phyloP scores from a whole-genome alignment of 129 eudicot genomes.

The Flaveria sonorensis region DNA sequence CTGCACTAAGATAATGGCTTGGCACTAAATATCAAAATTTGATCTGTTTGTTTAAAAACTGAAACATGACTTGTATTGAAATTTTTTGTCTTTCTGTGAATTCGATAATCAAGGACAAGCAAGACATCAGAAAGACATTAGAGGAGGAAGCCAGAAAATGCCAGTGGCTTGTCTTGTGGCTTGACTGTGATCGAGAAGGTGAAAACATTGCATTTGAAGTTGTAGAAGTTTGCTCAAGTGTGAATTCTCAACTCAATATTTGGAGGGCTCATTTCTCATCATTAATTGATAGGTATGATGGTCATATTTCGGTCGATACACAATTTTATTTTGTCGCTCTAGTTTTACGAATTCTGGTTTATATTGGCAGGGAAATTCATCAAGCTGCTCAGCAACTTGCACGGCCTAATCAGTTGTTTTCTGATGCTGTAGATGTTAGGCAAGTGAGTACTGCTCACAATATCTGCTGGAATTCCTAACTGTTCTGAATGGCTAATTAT shows the following conservation, averaged over 20 bases:
- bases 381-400: constrained; percentile 60
- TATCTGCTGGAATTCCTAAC: not conserved
- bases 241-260: constrained; percentile 63
- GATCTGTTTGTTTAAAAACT: not conserved
- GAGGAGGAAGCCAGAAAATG: constrained; percentile 86
- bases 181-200: constrained; percentile 96
- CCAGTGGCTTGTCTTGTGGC: constrained; percentile 91
- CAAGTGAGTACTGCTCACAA: constrained; percentile 58
- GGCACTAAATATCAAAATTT: not conserved
- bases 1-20: not conserved
- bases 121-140: constrained; percentile 68
- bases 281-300: constrained; percentile 62
- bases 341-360: constrained; percentile 14
- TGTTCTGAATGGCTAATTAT: constrained; percentile 13
- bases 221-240: constrained; percentile 64
- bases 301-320: constrained; percentile 1
- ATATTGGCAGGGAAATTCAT: constrained; percentile 70
- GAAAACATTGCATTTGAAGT: constrained; percentile 96
- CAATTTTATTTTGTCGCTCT: constrained; percentile 6
- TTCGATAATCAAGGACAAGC: constrained; percentile 57
- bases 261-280: constrained; percentile 98
- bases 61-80: not conserved
- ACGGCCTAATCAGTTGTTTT: constrained; percentile 72
- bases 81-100: not conserved
- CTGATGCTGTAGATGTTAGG: constrained; percentile 95